These are phyloP conservation scores for Didymella sp. DNA, from an alignment of 2,329 filamentous ascomycete species.

Conservation along the genomic window DNA sequence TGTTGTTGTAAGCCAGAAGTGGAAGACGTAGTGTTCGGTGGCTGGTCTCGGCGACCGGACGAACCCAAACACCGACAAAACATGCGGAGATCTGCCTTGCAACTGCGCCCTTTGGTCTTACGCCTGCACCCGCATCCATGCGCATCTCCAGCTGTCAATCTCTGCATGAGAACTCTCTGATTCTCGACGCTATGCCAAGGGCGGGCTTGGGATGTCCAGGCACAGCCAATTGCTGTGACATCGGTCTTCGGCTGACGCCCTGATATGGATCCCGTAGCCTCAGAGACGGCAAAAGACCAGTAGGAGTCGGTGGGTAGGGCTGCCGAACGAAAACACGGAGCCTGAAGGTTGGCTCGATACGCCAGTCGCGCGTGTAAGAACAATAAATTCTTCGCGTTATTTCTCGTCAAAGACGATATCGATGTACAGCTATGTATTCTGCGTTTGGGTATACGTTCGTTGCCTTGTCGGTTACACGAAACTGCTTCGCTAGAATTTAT, in stretches of 20 bases:
- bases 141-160: neutral
- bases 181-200: neutral
- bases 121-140: neutral
- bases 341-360: neutral
- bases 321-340: neutral
- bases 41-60: constrained; percentile 9
- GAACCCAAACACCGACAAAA: constrained; percentile 1
- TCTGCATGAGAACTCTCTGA: neutral
- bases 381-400: neutral
- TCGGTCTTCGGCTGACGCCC: neutral
- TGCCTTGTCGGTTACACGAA: neutral
- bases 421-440: neutral
- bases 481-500: neutral
- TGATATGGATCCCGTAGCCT: too few relatives aligned
- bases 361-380: neutral
- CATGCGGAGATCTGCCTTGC: neutral
- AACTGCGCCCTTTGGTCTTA: neutral
- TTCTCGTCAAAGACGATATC: too few relatives aligned
- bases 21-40: constrained; percentile 7
- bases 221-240: neutral
- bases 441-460: neutral
- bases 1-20: constrained; percentile 1
- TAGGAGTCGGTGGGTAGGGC: too few relatives aligned
- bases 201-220: neutral
- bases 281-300: neutral